These are phyloP conservation scores for Nidula niveotomentosa DNA, from an alignment of 1,284 basidiomycete genomes.

Conservation along the genomic window DNA sequence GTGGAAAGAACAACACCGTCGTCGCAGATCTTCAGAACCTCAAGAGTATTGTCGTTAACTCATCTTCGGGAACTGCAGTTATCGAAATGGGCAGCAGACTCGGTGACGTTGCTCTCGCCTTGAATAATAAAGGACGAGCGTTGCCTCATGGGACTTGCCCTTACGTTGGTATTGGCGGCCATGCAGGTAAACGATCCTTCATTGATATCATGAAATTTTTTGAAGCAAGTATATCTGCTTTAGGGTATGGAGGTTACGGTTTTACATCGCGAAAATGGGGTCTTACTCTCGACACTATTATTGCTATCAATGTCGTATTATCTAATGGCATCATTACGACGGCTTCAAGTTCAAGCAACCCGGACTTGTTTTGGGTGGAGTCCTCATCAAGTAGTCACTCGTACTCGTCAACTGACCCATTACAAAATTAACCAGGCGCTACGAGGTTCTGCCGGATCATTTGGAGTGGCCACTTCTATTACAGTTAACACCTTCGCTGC, in stretches of 20 bases:
- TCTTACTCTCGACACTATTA: constrained; percentile 39
- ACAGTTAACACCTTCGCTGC: constrained; percentile 35
- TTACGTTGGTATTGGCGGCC: constrained; percentile 44
- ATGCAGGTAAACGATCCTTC: constrained; percentile 23
- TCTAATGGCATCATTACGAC: constrained; percentile 39
- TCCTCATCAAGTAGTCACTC: constrained; percentile 1
- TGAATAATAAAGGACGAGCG: constrained; percentile 38
- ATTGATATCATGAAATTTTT: constrained; percentile 14
- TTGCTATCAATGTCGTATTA: constrained; percentile 37
- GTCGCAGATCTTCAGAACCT: constrained; percentile 43
- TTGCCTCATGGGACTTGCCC: constrained; percentile 43
- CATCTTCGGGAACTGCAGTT: constrained; percentile 26
- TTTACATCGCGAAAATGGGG: constrained; percentile 41
- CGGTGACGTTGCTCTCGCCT: constrained; percentile 37
- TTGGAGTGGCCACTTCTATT: constrained; percentile 42
- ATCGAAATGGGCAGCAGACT: constrained; percentile 42
- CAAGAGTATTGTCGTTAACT: constrained; percentile 32
- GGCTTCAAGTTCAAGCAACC: constrained; percentile 26
- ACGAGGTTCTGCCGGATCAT: constrained; percentile 41
- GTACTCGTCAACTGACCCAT: not conserved
- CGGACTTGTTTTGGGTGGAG: constrained; percentile 44
- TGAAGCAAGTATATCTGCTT: constrained; percentile 12
- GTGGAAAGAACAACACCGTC: constrained; percentile 36
- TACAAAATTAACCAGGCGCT: constrained; percentile 29
- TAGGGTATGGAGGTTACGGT: constrained; percentile 34